These are phyloP conservation scores for Petrea volubilis DNA, from an alignment of 257 asterid species.

Conservation along the genomic window DNA sequence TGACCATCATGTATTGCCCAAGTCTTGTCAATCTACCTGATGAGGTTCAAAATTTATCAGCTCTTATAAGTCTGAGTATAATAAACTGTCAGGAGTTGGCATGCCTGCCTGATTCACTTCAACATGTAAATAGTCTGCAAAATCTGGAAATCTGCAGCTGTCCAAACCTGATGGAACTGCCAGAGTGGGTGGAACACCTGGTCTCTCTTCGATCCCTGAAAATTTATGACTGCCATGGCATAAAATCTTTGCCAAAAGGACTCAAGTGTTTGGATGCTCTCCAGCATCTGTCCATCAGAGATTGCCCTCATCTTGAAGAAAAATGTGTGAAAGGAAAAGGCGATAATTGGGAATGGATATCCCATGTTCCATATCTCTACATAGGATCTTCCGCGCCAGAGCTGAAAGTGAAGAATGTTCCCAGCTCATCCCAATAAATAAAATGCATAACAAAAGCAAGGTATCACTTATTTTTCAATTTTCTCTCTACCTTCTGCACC, in stretches of 20 bases:
- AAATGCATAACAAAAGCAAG: background rate
- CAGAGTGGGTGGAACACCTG: slow-evolving; percentile 13
- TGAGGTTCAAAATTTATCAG: background rate
- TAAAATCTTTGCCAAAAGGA: slow-evolving; percentile 9
- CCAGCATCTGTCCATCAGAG: slow-evolving; percentile 20
- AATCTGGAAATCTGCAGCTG: slow-evolving; percentile 16
- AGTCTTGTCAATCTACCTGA: slow-evolving; percentile 7
- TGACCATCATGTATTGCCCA: slow-evolving; percentile 20
- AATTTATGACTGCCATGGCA: slow-evolving; percentile 6
- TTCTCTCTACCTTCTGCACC: background rate
- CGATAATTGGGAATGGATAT: background rate
- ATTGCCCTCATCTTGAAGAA: slow-evolving; percentile 16
- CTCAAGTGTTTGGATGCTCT: background rate
- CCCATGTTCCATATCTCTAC: slow-evolving; percentile 11
- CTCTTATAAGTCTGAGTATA: slow-evolving; percentile 13
- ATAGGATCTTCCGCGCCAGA: slow-evolving; percentile 14
- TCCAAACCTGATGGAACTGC: slow-evolving; percentile 16
- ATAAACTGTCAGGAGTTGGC: slow-evolving; percentile 10
- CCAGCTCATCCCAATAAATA: background rate
- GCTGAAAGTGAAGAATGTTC: background rate
- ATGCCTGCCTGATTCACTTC: background rate
- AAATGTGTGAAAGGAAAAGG: slow-evolving; percentile 1
- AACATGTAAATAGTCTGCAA: slow-evolving; percentile 4
- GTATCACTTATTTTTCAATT: background rate
- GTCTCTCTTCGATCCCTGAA: slow-evolving; percentile 11